These are phyloP conservation scores for Metarhizium brunneum DNA, from an alignment of 2,329 filamentous ascomycete species.

Conservation along the genomic window DNA sequence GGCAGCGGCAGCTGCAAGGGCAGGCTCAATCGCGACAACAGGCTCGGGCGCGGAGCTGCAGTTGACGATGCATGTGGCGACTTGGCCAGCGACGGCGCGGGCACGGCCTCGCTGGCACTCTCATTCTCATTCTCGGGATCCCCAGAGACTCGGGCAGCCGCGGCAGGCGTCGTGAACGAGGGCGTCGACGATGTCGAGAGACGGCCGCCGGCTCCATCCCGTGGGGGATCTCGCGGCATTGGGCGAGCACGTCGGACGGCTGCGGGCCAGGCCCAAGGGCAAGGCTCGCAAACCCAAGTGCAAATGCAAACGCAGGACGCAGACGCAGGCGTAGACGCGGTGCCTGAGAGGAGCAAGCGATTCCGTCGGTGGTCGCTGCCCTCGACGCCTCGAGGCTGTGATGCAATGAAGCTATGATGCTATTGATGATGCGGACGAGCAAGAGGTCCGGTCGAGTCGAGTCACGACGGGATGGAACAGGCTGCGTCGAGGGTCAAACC, in stretches of 20 bases:
- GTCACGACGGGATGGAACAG: too few species aligned
- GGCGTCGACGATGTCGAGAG: slow-evolving; percentile 12
- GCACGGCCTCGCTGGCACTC: slow-evolving; percentile 10
- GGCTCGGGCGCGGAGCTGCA: slow-evolving; percentile 20
- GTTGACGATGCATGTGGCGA: slow-evolving; percentile 8
- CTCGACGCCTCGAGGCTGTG: background rate
- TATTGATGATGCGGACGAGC: too few species aligned
- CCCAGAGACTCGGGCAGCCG: slow-evolving; percentile 2
- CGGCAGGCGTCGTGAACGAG: slow-evolving; percentile 3
- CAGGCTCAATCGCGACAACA: slow-evolving; percentile 44
- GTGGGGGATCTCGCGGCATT: slow-evolving; percentile 12
- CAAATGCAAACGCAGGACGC: background rate
- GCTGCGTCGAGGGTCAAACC: too few species aligned
- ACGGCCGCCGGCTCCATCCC: slow-evolving; percentile 10
- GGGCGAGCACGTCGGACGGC: slow-evolving; percentile 9
- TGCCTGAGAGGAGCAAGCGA: too few species aligned
- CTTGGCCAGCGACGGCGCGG: slow-evolving; percentile 8
- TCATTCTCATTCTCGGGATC: slow-evolving; percentile 21
- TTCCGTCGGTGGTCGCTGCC: too few species aligned
- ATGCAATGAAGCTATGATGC: background rate
- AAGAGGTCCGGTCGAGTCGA: too few species aligned
- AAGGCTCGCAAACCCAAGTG: slow-evolving; percentile 5
- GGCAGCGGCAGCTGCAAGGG: slow-evolving; percentile 34
- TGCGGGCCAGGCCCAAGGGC: slow-evolving; percentile 7
- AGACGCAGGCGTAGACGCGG: too few species aligned